Conservation (phyloP, 2,329 filamentous ascomycete genomes). For the Paraphoma chrysanthemicola region DNA sequence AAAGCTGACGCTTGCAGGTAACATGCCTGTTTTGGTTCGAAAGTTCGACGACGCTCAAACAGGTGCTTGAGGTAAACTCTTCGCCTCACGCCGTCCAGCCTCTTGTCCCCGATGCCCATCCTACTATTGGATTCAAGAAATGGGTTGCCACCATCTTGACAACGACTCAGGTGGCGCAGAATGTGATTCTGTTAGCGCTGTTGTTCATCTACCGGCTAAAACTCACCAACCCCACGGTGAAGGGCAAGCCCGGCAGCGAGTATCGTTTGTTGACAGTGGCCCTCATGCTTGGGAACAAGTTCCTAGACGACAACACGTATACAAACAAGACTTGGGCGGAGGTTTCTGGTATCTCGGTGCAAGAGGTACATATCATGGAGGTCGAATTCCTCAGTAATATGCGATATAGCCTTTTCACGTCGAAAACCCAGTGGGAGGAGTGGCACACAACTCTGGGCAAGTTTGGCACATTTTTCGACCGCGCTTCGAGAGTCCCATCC, state of each 20-base stretch:
- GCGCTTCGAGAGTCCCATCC: constrained; percentile 61
- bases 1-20: constrained; percentile 63
- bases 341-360: constrained; percentile 90
- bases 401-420: constrained; percentile 90
- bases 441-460: constrained; percentile 85
- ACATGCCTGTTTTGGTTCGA: constrained; percentile 99
- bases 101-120: constrained; percentile 75
- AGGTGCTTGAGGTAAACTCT: constrained; percentile 69
- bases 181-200: constrained; percentile 88
- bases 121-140: constrained; percentile 82
- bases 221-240: constrained; percentile 85
- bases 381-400: constrained; percentile 99
- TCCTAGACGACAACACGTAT: constrained; percentile 98
- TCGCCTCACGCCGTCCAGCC: constrained; percentile 55
- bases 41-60: constrained; percentile 77
- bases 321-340: constrained; percentile 99
- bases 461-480: constrained; percentile 84
- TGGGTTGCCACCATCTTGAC: constrained; percentile 92
- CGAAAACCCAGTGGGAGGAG: constrained; percentile 81
- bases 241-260: constrained; percentile 91
- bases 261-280: constrained; percentile 92
- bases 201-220: constrained; percentile 94
- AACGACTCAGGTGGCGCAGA: constrained; percentile 95
- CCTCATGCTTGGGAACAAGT: constrained; percentile 98
- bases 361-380: constrained; percentile 98